These are phyloP conservation scores for Suhomyces anneliseae DNA, from an alignment of 1,139 yeast genomes.

Conservation along the genomic window DNA sequence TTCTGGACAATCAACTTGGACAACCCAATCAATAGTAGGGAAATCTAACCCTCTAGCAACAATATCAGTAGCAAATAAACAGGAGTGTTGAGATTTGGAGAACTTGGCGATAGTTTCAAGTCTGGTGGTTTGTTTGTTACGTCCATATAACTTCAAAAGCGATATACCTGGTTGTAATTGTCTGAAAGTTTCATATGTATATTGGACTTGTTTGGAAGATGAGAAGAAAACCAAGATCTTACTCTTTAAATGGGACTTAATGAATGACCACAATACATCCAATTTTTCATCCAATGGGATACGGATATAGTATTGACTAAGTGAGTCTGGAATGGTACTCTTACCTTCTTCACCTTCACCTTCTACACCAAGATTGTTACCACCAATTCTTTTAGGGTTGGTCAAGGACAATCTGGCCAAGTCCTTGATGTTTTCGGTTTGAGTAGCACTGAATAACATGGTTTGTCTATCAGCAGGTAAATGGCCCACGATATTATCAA, in stretches of 20 bases:
- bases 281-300: slow-evolving; percentile 77
- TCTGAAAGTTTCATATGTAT: slow-evolving; percentile 85
- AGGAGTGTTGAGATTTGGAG: slow-evolving; percentile 81
- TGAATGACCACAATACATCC: slow-evolving; percentile 84
- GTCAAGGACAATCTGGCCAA: slow-evolving; percentile 85
- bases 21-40: slow-evolving; percentile 97
- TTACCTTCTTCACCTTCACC: slow-evolving; percentile 45
- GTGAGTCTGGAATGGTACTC: slow-evolving; percentile 65
- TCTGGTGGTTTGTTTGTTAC: slow-evolving; percentile 92
- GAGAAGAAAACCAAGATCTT: slow-evolving; percentile 89
- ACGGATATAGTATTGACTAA: slow-evolving; percentile 79
- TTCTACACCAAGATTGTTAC: slow-evolving; percentile 33
- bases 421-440: slow-evolving; percentile 82
- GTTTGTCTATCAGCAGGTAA: slow-evolving; percentile 89
- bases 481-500: slow-evolving; percentile 82
- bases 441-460: slow-evolving; percentile 88
- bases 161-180: slow-evolving; percentile 96
- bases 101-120: slow-evolving; percentile 86
- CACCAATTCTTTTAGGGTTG: slow-evolving; percentile 75
- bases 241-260: slow-evolving; percentile 81
- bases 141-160: slow-evolving; percentile 86
- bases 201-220: slow-evolving; percentile 94
- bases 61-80: slow-evolving; percentile 93
- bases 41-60: slow-evolving; percentile 97
- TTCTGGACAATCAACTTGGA: slow-evolving; percentile 95